These are phyloP conservation scores for Eucalyptus tenuipes DNA, from an alignment of 345 rosid species.

Conservation along the genomic window DNA sequence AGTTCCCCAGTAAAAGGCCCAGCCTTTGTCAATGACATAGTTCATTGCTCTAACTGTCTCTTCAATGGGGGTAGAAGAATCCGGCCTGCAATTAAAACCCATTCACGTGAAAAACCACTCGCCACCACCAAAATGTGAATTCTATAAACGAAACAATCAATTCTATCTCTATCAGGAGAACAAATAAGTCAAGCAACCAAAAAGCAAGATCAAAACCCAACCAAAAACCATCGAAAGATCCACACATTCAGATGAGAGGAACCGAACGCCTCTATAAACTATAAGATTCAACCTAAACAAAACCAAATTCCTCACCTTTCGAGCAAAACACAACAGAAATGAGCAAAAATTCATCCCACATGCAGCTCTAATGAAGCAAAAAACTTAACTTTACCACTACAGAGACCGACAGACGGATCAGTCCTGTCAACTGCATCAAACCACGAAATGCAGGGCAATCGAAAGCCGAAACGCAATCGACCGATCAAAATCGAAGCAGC, in stretches of 20 bases:
- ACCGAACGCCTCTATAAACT: background rate
- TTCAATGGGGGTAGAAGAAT: constrained; percentile 73
- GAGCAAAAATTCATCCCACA: background rate
- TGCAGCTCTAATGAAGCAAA: background rate
- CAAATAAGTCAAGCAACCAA: background rate
- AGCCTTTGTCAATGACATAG: constrained; percentile 87
- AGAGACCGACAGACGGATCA: background rate
- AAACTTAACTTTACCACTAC: background rate
- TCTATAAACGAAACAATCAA: background rate
- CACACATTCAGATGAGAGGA: background rate
- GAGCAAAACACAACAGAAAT: background rate
- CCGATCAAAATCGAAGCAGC: background rate
- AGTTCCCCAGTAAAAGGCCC: constrained; percentile 99
- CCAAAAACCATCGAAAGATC: background rate
- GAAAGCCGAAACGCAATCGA: background rate
- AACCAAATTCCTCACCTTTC: background rate
- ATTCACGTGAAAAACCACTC: background rate
- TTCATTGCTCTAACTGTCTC: constrained; percentile 98
- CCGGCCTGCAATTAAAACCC: constrained; percentile 55
- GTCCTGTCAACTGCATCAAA: background rate
- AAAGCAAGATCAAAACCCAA: background rate
- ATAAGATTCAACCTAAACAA: background rate
- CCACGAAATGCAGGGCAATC: background rate
- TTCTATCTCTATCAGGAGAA: background rate
- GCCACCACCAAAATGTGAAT: background rate